Evolutionary conservation across 345 rosid genomes (phyloP), one percentile per base, ranked within the genome.

Genomic region (Brassica incana): DNA sequence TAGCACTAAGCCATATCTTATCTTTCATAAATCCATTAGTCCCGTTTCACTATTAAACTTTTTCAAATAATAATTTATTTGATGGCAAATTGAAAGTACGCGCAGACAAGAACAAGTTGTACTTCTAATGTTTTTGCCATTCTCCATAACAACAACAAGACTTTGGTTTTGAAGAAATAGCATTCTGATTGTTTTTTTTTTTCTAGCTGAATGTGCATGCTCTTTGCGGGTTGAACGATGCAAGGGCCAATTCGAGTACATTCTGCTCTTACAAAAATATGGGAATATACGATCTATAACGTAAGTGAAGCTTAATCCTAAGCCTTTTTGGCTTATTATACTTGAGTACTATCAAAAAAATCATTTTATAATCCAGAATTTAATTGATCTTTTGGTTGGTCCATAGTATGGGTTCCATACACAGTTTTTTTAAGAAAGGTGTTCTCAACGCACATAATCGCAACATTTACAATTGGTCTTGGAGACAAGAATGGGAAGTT

Each of bases 51-150:
- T 29, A 29, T 29, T 29, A 3, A 29, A 29, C 32, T 29, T 29
- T 29, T 29, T 29, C 30, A 29, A 29, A 29, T 29, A 29, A 29
- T 29, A 29, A 29, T 29, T 29, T 6, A 35, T 18, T 38, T 38
- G 84, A 78, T 25, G 32, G 61, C 25, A 74, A 81, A 29, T 29
- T 29, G 5, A 29, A 29, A 29, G 32, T n/a, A n/a, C n/a, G n/a
- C n/a, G n/a, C 1, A 29, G 32, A 29, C 32, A 29, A 29, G 61
- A 66, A 64, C 84, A 80, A 38, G 88, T 69, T 45, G 9, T 14
- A n/a, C 52, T 18, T 54, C 23, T 15, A 6, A 54, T 54, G 20
- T 38, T 25, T 32, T 32, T 33, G 63, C 63, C 27, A 9, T 45
- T 23, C 62, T 14, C n/a, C 7, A 43, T 10, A 43, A 43, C 50